These are phyloP conservation scores for Cyamopsis tetragonoloba DNA, from an alignment of 306 rosid genomes.

Conservation along the genomic window DNA sequence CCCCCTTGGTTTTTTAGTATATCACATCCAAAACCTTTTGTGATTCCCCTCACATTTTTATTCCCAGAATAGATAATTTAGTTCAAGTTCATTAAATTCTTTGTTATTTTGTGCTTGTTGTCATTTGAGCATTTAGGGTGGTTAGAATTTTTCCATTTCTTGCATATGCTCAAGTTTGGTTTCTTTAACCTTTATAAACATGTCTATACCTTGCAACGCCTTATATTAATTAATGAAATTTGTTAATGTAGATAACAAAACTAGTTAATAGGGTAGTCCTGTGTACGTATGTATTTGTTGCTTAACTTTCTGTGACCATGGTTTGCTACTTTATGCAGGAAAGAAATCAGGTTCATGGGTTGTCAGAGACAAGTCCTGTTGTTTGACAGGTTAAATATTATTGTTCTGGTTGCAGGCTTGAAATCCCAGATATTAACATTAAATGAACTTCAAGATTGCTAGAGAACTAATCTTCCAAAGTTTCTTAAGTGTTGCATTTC, in stretches of 20 bases:
- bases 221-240: too few species aligned
- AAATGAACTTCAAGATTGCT: background rate
- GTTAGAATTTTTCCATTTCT: background rate
- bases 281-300: background rate
- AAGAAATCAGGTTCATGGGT: conserved; percentile 31
- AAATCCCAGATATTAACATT: background rate
- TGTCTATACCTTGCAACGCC: background rate
- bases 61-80: background rate
- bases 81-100: background rate
- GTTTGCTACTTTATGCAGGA: conserved; percentile 34
- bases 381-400: conserved; percentile 8
- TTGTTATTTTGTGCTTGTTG: background rate
- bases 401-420: background rate
- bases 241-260: background rate
- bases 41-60: background rate
- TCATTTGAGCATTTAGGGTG: background rate
- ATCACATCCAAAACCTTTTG: background rate
- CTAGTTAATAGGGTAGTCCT: background rate
- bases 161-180: background rate
- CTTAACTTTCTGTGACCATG: background rate
- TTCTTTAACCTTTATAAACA: background rate
- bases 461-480: background rate
- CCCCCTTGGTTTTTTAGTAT: background rate
- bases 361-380: conserved; percentile 32
- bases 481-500: background rate